Conservation (phyloP, 2,329 filamentous ascomycete species). For the Claviceps digitariae region DNA sequence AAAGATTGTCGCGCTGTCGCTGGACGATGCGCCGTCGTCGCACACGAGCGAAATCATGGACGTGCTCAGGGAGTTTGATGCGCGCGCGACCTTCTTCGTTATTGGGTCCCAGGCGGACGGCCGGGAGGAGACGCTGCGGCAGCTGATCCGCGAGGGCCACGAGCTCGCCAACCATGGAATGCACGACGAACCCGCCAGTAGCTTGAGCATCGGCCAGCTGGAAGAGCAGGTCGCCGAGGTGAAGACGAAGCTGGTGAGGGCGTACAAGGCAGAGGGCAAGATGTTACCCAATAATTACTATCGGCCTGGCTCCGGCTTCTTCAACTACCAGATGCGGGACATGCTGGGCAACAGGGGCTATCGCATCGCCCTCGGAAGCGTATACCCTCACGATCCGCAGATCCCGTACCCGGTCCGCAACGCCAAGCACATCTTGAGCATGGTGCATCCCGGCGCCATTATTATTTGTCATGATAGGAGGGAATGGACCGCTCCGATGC, state of each 20-base stretch:
- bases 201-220: conserved; percentile 45
- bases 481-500: conserved; percentile 71
- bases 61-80: conserved; percentile 50
- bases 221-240: conserved; percentile 50
- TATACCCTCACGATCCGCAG: conserved; percentile 90
- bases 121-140: conserved; percentile 38
- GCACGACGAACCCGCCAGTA: conserved; percentile 65
- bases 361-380: conserved; percentile 62
- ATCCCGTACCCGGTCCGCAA: conserved; percentile 57
- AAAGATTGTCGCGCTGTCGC: conserved; percentile 66
- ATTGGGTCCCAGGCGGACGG: conserved; percentile 64
- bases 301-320: conserved; percentile 74
- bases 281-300: conserved; percentile 52
- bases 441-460: conserved; percentile 62
- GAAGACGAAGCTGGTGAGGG: conserved; percentile 41
- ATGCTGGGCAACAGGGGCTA: conserved; percentile 50
- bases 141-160: conserved; percentile 47
- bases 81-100: conserved; percentile 75
- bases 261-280: conserved; percentile 35
- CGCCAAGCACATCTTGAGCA: conserved; percentile 65
- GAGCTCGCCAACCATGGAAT: conserved; percentile 83
- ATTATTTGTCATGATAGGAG: conserved; percentile 79
- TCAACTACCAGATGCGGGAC: conserved; percentile 55
- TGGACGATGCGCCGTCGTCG: conserved; percentile 72
- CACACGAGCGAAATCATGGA: conserved; percentile 58